Conservation (phyloP, 306 rosid genomes). For the Delonix regia region DNA sequence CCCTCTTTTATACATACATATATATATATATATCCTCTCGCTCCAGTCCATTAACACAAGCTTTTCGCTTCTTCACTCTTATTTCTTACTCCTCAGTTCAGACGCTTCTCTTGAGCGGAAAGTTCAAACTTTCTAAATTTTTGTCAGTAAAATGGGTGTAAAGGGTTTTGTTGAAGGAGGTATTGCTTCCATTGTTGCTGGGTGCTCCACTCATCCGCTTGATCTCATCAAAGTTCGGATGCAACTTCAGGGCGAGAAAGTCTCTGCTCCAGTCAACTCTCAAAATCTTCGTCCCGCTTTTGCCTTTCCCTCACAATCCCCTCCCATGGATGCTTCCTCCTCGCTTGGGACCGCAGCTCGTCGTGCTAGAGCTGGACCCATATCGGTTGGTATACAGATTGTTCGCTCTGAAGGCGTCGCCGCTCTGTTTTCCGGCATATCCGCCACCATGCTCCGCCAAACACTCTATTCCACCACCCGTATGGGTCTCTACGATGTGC, state of each 20-base stretch:
- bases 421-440: constrained; percentile 72
- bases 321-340: not conserved
- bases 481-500: constrained; percentile 79
- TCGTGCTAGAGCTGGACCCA: constrained; percentile 45
- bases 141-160: constrained; percentile 35
- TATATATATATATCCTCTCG: not conserved
- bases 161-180: constrained; percentile 69
- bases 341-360: not conserved
- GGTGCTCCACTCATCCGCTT: constrained; percentile 61
- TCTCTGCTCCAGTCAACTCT: constrained; percentile 33
- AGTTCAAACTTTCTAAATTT: not conserved
- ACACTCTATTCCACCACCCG: constrained; percentile 83
- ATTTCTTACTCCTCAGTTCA: not conserved
- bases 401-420: constrained; percentile 55
- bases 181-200: constrained; percentile 67
- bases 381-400: constrained; percentile 54
- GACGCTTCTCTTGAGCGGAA: not conserved
- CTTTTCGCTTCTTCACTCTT: not conserved
- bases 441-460: constrained; percentile 85
- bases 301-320: constrained; percentile 37
- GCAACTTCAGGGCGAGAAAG: constrained; percentile 75
- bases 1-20: too few species aligned
- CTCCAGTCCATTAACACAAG: not conserved
- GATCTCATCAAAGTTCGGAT: constrained; percentile 89
- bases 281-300: constrained; percentile 62